Base-by-base conservation (phyloP, 768 basidiomycete species). In the Trametes cingulata region DNA sequence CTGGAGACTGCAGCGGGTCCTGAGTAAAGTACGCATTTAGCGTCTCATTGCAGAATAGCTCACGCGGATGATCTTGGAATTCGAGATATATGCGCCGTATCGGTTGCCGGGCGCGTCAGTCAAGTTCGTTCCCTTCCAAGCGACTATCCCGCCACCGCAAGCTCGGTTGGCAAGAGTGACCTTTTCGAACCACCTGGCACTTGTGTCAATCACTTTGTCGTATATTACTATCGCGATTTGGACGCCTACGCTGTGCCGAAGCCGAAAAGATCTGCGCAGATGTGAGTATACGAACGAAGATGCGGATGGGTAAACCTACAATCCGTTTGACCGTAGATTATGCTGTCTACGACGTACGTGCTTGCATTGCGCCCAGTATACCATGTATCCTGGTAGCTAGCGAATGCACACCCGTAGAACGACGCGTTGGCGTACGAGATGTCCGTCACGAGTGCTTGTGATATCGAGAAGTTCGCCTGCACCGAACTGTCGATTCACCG, bases 371-470 rank as follows among this genome's bases (percentile, higher is more conserved):
- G 72, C 0, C 87, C 87, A 0, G 84, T 82, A 65, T 84, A 86
- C 81, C 84, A 85, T 0, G 87, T 87, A 65, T 86, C 85, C 67
- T 87, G 85, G 61, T 77, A 86, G 65, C 83, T 84, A 0, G 82
- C 76, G 63, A 85, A 85, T 1, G 81, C 75, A 62, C 83, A 85
- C 0, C 82, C 83, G 62, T 85, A 87, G 69, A 87, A 87, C 1
- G 85, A 86, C 7, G 85, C 84, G 56, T 88, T 88, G 4, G 85
- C 80, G 61, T 86, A 84, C 1, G 82, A 83, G 25, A 87, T 82
- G 58, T 83, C 81, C 3, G 82, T 84, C 24, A 82, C 85, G 10
- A 88, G 73, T 1, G 87, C 86, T 67, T 82, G 87, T 1, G 84
- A 80, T 39, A 86, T 84, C 0, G 82, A 68, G 56, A 81, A 85